Evolutionary conservation across 2,329 filamentous ascomycete species (phyloP), one percentile per base, ranked within the genome.

Genomic region (Ophiostoma montium): DNA sequence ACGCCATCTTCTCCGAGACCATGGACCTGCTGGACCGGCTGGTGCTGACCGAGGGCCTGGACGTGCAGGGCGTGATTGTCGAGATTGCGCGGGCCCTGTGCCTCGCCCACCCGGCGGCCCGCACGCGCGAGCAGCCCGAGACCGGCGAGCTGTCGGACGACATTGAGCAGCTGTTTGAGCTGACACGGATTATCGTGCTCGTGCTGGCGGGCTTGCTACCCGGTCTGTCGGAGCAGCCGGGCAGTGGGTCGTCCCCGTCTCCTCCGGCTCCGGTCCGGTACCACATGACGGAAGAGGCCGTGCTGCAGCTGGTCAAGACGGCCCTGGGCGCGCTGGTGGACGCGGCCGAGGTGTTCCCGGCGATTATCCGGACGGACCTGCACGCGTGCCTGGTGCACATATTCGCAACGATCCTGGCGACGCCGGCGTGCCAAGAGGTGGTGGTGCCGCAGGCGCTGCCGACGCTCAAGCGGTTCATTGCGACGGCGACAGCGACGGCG

Each of bases 381-480:
- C 88, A 96, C 61, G 90, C 92, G 35, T 96, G 90, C 60, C 95
- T 96, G 56, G 77, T 98, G 46, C 89, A 98, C 67, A 95, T 96
- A 49, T 95, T 96, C 61, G 84, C 86, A 48, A 95, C 88, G 0
- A 92, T 95, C 50, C 75, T 98, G 12, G 84, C 86, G 13, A 95
- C 88, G 1, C 83, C 86, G 0, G 74, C 80, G 11, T 96, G 90
- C 60, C 94, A 98, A 65, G 78, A 86, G 23, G 75, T 86, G 35
- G 86, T 96, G 31, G 82, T 96, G 1, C 90, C 92, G 0, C 86
- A 94, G 64, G 82, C 88, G 3, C 74, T 98, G 15, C 86, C 92
- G 0, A 94, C 89, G 36, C 81, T 98, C 62, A 90, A 94, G 63
- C 81, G 89, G 30, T 98, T 98, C 63, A 75, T 96, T 53, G 78